These are phyloP conservation scores for Astrocystis sublimbata DNA, from an alignment of 495 filamentous ascomycete species.

Conservation along the genomic window DNA sequence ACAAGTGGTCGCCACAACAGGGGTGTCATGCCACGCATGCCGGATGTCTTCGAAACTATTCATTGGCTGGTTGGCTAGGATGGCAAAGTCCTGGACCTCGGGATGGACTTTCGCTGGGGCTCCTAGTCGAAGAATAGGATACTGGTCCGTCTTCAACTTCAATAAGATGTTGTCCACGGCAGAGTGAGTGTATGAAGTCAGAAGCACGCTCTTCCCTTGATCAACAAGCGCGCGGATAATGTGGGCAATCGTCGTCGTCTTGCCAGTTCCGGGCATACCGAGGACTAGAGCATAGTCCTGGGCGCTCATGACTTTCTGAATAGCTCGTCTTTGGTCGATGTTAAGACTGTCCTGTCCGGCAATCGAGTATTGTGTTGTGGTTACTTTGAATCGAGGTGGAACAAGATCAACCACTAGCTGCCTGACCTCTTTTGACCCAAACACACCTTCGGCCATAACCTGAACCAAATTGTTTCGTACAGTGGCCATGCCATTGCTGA, in stretches of 20 bases:
- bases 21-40: conserved; percentile 75
- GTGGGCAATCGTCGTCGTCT: conserved; percentile 96
- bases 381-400: conserved; percentile 70
- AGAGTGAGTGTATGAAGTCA: conserved; percentile 95
- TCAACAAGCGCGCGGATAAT: conserved; percentile 89
- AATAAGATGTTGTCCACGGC: conserved; percentile 97
- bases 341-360: conserved; percentile 68
- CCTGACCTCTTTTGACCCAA: conserved; percentile 72
- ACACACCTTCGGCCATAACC: conserved; percentile 77
- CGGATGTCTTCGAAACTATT: conserved; percentile 79
- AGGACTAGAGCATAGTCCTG: conserved; percentile 92
- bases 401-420: conserved; percentile 72
- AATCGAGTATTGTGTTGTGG: conserved; percentile 57
- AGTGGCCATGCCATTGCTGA: conserved; percentile 94
- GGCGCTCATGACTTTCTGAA: conserved; percentile 93
- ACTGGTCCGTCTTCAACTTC: conserved; percentile 77
- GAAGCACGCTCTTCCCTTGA: conserved; percentile 86
- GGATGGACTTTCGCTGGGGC: conserved; percentile 80
- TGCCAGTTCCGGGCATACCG: conserved; percentile 97
- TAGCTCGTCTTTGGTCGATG: conserved; percentile 79
- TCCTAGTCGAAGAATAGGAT: conserved; percentile 82
- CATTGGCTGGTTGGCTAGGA: conserved; percentile 69
- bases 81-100: conserved; percentile 80
- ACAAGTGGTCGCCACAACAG: conserved; percentile 92
- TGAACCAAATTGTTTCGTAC: conserved; percentile 91